Evolutionary conservation across 2,329 filamentous ascomycete genomes (phyloP).

Genomic region (Fusarium tjaetaba): DNA sequence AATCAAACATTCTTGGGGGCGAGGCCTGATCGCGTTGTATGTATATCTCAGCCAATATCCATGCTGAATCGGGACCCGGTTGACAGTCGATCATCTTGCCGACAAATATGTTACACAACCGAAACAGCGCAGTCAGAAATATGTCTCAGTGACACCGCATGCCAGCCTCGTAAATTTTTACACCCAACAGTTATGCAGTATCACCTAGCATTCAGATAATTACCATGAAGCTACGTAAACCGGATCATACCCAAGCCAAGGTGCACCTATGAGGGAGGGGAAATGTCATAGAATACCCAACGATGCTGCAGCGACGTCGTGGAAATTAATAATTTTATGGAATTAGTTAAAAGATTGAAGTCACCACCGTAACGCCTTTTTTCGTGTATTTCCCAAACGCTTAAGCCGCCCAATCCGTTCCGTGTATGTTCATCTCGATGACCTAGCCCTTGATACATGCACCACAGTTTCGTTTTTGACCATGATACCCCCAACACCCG

Average conservation of each 20-base stretch:
- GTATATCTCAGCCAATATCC: too few species aligned
- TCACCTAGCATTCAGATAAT: background rate
- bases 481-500: conserved; percentile 12
- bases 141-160: background rate
- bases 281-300: background rate
- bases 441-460: background rate
- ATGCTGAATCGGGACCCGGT: background rate
- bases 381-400: background rate
- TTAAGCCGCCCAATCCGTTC: background rate
- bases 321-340: background rate
- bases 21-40: too few species aligned
- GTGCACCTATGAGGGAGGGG: too few species aligned
- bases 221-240: background rate
- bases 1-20: too few species aligned
- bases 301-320: too few species aligned
- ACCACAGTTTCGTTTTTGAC: conserved; percentile 37
- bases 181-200: background rate
- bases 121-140: background rate
- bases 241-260: too few species aligned
- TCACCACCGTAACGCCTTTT: background rate
- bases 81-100: background rate
- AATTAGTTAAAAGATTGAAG: background rate
- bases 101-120: background rate
- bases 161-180: background rate
- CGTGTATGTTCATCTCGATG: background rate